Percentiles rank a stretch among this genome's conserved stretches.
Conservation (phyloP, 805 yeast species). For the Nakazawaea molendinolei region DNA sequence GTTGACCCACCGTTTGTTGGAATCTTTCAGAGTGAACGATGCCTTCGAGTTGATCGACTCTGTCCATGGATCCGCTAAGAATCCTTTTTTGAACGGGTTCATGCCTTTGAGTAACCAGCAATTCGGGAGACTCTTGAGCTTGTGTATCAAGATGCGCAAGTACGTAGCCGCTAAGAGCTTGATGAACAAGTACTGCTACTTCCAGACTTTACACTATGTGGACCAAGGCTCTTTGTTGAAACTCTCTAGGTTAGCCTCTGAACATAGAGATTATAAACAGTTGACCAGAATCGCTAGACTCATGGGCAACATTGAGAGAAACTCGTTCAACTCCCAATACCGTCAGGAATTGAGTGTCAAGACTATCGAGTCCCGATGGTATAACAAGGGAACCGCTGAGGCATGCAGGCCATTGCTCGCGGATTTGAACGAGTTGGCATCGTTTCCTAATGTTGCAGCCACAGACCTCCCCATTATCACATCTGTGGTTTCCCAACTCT, state of each 20-base stretch:
- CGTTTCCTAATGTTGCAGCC: neutral
- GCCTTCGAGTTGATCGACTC: neutral
- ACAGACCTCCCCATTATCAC: constrained; percentile 1
- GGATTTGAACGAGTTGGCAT: neutral
- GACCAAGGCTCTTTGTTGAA: constrained; percentile 3
- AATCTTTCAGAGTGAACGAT: neutral
- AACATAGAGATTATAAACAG: neutral
- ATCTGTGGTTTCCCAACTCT: neutral
- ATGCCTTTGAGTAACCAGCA: constrained; percentile 9
- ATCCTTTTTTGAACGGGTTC: neutral
- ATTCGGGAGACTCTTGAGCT: constrained; percentile 4
- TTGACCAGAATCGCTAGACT: neutral
- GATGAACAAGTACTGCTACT: constrained; percentile 6
- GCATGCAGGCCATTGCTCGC: neutral
- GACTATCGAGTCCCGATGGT: constrained; percentile 1
- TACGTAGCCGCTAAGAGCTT: neutral
- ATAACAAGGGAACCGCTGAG: neutral
- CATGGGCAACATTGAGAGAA: neutral
- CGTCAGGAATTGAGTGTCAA: neutral
- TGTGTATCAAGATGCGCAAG: neutral
- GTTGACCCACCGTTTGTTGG: neutral
- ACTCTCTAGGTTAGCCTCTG: neutral
- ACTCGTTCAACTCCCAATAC: neutral
- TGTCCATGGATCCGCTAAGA: neutral
- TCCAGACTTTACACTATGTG: constrained; percentile 6